These are phyloP conservation scores for Phaeophleospora eucalypticola DNA, from an alignment of 2,329 filamentous ascomycete genomes.

Conservation along the genomic window DNA sequence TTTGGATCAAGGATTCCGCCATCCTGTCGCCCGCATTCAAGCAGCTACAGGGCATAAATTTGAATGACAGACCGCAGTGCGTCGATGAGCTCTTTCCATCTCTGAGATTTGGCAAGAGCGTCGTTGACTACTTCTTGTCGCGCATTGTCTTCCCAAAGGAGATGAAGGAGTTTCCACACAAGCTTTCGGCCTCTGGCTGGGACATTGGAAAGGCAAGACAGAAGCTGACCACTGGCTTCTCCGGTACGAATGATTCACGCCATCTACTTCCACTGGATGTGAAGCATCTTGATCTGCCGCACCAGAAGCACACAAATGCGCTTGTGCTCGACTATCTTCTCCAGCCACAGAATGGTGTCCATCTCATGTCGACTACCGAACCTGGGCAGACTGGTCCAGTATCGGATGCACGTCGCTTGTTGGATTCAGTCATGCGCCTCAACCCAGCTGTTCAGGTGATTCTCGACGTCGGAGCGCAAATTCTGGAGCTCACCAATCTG, in stretches of 20 bases:
- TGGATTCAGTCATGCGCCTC: conserved; percentile 44
- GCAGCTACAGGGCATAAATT: conserved; percentile 25
- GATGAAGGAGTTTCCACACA: conserved; percentile 61
- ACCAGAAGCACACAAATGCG: conserved; percentile 62
- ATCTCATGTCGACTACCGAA: conserved; percentile 9
- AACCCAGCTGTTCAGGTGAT: conserved; percentile 52
- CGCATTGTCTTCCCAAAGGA: conserved; percentile 62
- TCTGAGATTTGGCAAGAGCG: conserved; percentile 50
- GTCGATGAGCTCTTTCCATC: conserved; percentile 33
- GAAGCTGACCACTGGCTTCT: conserved; percentile 63
- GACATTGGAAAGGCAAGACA: conserved; percentile 55
- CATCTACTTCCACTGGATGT: conserved; percentile 58
- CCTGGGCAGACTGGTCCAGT: not conserved
- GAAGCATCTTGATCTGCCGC: conserved; percentile 56
- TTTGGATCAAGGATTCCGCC: conserved; percentile 20
- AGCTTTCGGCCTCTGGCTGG: conserved; percentile 64
- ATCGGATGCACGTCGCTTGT: conserved; percentile 33
- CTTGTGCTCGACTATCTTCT: conserved; percentile 54
- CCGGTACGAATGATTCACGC: conserved; percentile 65
- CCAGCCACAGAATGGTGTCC: conserved; percentile 45
- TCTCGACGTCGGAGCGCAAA: conserved; percentile 66
- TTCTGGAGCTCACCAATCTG: conserved; percentile 60
- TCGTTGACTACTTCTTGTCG: conserved; percentile 64
- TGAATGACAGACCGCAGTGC: conserved; percentile 26
- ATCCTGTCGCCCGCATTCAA: conserved; percentile 15